Percentiles rank a stretch among this genome's conserved stretches.
These are phyloP conservation scores for Lathyrus aphaca DNA, from an alignment of 306 rosid species.

Conservation along the genomic window DNA sequence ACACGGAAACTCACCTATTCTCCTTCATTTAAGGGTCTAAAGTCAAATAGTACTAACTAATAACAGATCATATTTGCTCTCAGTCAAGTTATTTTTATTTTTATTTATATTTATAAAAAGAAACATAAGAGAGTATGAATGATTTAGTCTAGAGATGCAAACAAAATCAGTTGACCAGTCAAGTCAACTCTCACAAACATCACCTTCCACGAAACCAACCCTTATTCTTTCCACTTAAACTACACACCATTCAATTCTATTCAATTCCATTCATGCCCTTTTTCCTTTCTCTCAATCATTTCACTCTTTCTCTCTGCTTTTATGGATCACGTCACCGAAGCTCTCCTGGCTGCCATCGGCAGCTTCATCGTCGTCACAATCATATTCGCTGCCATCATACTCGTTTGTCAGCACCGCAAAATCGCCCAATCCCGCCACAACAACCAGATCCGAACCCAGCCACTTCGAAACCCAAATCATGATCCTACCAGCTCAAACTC, in stretches of 20 bases:
- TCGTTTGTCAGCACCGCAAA: slow-evolving; percentile 47
- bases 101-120: not conserved
- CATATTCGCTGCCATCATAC: slow-evolving; percentile 43
- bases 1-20: not conserved
- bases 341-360: slow-evolving; percentile 49
- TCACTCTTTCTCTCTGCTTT: not conserved
- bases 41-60: slow-evolving; percentile 1
- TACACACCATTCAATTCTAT: not conserved
- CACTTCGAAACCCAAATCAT: not conserved
- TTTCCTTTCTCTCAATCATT: not conserved
- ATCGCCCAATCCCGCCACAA: not conserved
- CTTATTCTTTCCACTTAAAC: not conserved
- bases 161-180: slow-evolving; percentile 31
- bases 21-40: not conserved
- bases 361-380: slow-evolving; percentile 60
- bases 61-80: not conserved
- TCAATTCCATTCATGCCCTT: not conserved
- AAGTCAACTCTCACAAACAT: slow-evolving; percentile 5
- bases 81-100: too few species aligned
- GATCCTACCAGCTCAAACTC: not conserved
- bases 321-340: slow-evolving; percentile 20
- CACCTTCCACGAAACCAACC: slow-evolving; percentile 32
- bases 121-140: not conserved
- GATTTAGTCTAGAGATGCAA: not conserved
- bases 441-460: slow-evolving; percentile 9